Evolutionary conservation across 1,284 basidiomycete genomes (phyloP).

Genomic region (Microbotryum scabiosae): DNA sequence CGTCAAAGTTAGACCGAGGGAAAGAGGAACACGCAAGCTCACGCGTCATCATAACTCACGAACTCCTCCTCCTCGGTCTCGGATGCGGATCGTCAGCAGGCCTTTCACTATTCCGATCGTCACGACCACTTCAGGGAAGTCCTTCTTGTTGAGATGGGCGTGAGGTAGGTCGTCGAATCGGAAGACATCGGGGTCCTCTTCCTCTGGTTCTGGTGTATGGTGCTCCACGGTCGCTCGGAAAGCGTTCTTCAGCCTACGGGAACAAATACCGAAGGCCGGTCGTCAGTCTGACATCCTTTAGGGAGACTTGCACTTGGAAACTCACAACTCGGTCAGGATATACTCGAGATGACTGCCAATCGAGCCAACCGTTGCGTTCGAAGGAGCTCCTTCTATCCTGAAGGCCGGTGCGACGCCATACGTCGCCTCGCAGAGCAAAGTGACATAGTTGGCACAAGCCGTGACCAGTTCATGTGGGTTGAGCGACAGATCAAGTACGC

Average conservation of each 20-base stretch:
- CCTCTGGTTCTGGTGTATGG: slow-evolving; percentile 22
- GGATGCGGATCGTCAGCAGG: slow-evolving; percentile 65
- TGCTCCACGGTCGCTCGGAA: slow-evolving; percentile 83
- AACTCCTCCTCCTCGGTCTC: slow-evolving; percentile 80
- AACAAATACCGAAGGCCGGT: neutral
- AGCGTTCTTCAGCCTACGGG: slow-evolving; percentile 59
- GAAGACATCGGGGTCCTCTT: slow-evolving; percentile 23
- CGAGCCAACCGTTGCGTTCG: slow-evolving; percentile 49
- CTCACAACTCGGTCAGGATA: slow-evolving; percentile 49
- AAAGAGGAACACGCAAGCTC: neutral
- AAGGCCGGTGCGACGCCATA: slow-evolving; percentile 62
- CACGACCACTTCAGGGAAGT: slow-evolving; percentile 38
- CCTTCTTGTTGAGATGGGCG: slow-evolving; percentile 24
- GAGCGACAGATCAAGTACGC: slow-evolving; percentile 63
- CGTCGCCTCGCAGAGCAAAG: slow-evolving; percentile 75
- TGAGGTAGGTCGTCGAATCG: slow-evolving; percentile 28
- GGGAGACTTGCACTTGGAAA: slow-evolving; percentile 30
- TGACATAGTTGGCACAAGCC: slow-evolving; percentile 71
- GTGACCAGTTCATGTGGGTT: slow-evolving; percentile 61
- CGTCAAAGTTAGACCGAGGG: neutral
- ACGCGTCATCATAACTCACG: slow-evolving; percentile 37
- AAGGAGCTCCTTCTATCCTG: slow-evolving; percentile 53
- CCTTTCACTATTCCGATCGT: slow-evolving; percentile 40
- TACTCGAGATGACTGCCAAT: slow-evolving; percentile 84
- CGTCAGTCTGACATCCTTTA: neutral